Evolutionary conservation across 805 yeast genomes (phyloP).

Genomic region (Kodamaea nitidulidarum): DNA sequence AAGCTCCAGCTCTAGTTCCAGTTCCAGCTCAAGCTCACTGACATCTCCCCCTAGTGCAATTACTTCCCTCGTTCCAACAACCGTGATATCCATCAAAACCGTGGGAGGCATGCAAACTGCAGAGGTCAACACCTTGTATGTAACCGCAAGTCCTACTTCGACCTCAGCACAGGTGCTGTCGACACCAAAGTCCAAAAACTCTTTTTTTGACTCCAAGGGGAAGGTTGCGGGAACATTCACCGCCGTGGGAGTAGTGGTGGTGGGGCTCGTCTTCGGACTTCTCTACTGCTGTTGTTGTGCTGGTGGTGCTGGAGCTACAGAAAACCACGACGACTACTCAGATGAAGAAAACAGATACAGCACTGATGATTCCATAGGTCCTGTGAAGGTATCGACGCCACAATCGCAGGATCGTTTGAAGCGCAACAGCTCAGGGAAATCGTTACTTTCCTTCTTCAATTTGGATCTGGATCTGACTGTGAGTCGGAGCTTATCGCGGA

Average conservation of each 20-base stretch:
- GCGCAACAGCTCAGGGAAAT: slow-evolving; percentile 33
- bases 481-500: slow-evolving; percentile 10
- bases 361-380: slow-evolving; percentile 16
- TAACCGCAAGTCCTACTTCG: slow-evolving; percentile 16
- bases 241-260: slow-evolving; percentile 64
- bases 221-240: slow-evolving; percentile 85
- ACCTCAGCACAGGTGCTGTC: slow-evolving; percentile 9
- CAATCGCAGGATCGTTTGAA: slow-evolving; percentile 16
- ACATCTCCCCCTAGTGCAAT: not conserved
- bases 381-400: slow-evolving; percentile 7
- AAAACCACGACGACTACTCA: slow-evolving; percentile 24
- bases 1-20: slow-evolving; percentile 8
- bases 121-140: slow-evolving; percentile 19
- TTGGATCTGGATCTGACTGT: slow-evolving; percentile 10
- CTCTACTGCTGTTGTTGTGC: slow-evolving; percentile 39
- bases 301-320: slow-evolving; percentile 13
- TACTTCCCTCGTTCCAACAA: slow-evolving; percentile 13
- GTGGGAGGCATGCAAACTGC: slow-evolving; percentile 20
- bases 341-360: slow-evolving; percentile 38
- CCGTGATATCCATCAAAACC: slow-evolving; percentile 20
- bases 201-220: slow-evolving; percentile 66
- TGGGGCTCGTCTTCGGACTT: slow-evolving; percentile 41
- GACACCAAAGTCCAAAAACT: slow-evolving; percentile 13
- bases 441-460: slow-evolving; percentile 27
- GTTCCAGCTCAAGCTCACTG: slow-evolving; percentile 11